A percentile compares a stretch with the other conserved stretches of the same genome.
Evolutionary conservation across 805 yeast species (phyloP).

Genomic region (Nakazawaea ishiwadae): DNA sequence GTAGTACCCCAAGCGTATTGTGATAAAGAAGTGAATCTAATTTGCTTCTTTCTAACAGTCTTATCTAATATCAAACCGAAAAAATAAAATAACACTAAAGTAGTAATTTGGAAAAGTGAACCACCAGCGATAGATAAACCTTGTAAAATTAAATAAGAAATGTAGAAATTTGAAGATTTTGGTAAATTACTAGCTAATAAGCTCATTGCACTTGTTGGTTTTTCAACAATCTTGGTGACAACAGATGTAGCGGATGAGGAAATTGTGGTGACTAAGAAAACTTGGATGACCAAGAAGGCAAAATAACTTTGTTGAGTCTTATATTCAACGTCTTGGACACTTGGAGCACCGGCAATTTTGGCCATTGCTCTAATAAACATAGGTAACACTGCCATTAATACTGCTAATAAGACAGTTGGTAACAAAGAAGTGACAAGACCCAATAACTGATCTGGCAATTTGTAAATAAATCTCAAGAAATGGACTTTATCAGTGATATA

Average conservation of each 20-base stretch:
- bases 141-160: conserved; percentile 64
- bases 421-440: conserved; percentile 67
- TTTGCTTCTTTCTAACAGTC: conserved; percentile 66
- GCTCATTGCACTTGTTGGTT: conserved; percentile 54
- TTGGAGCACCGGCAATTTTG: conserved; percentile 50
- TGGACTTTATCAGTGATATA: conserved; percentile 52
- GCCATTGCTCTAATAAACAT: conserved; percentile 62
- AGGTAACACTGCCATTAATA: conserved; percentile 65
- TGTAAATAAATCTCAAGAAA: conserved; percentile 52
- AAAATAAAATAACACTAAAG: conserved; percentile 54
- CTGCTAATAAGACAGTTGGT: conserved; percentile 62
- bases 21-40: conserved; percentile 50
- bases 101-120: conserved; percentile 56
- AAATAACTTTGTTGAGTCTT: conserved; percentile 66
- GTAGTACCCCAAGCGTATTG: conserved; percentile 67
- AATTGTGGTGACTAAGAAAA: conserved; percentile 64
- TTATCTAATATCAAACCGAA: conserved; percentile 53
- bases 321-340: conserved; percentile 53
- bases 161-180: conserved; percentile 66
- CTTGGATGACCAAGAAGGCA: conserved; percentile 67
- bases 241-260: conserved; percentile 70
- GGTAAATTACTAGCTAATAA: conserved; percentile 67
- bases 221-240: conserved; percentile 53
- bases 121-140: conserved; percentile 66
- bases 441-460: conserved; percentile 46